Conservation (phyloP, 2,329 filamentous ascomycete species). For the Botrytis porri region DNA sequence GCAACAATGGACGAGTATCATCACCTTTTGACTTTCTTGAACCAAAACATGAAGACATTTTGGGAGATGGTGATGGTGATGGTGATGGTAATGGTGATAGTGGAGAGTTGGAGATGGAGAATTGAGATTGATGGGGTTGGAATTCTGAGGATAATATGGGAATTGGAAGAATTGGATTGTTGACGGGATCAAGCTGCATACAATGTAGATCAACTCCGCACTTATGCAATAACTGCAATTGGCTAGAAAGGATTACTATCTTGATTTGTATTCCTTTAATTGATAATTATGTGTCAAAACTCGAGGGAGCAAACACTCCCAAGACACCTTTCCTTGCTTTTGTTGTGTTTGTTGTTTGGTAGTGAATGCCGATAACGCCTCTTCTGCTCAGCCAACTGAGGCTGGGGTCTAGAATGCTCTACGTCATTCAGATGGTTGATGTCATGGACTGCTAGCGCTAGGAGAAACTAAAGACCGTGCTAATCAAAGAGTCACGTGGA, state of each 20-base stretch:
- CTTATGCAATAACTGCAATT: neutral
- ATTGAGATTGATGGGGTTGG: neutral
- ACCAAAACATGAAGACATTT: conserved; percentile 38
- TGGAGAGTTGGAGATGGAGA: neutral
- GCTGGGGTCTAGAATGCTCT: neutral
- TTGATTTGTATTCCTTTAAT: neutral
- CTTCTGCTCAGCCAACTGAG: neutral
- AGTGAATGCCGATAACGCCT: neutral
- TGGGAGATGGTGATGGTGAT: conserved; percentile 15
- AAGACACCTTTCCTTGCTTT: conserved; percentile 5
- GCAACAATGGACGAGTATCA: conserved; percentile 65
- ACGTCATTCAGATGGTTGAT: conserved; percentile 5
- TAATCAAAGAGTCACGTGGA: neutral
- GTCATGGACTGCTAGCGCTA: neutral
- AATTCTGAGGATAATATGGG: neutral
- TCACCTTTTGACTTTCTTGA: conserved; percentile 33
- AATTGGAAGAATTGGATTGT: conserved; percentile 14
- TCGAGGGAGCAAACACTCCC: neutral
- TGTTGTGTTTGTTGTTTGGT: neutral
- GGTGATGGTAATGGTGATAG: neutral
- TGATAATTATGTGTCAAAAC: conserved; percentile 7
- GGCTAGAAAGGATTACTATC: neutral
- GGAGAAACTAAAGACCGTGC: neutral
- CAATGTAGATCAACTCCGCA: conserved; percentile 10
- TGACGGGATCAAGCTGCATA: conserved; percentile 15